Conservation (phyloP, 1,139 yeast species). For the Debaryomyces singareniensis region DNA sequence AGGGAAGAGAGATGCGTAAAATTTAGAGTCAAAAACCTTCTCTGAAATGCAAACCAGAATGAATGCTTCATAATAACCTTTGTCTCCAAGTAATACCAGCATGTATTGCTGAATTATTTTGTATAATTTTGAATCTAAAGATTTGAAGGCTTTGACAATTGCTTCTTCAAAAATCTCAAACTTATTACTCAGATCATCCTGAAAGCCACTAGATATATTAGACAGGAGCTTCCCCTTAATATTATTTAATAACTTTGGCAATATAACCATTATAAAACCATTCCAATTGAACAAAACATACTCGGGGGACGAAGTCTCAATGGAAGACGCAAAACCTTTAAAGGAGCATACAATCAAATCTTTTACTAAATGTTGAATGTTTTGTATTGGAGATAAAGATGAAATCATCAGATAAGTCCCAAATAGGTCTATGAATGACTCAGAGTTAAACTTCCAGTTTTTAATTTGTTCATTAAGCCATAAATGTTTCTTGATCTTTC, state of each 20-base stretch:
- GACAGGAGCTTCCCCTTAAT: too few relatives aligned
- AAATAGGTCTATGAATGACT: slow-evolving; percentile 8
- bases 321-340: slow-evolving; percentile 13
- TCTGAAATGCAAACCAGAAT: slow-evolving; percentile 41
- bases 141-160: slow-evolving; percentile 12
- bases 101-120: slow-evolving; percentile 7
- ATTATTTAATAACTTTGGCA: slow-evolving; percentile 18
- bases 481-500: slow-evolving; percentile 20
- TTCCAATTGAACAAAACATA: slow-evolving; percentile 28
- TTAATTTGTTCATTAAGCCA: slow-evolving; percentile 25
- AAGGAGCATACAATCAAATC: slow-evolving; percentile 18
- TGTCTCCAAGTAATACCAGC: slow-evolving; percentile 17
- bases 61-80: slow-evolving; percentile 50
- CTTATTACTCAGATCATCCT: background rate
- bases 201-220: too few relatives aligned
- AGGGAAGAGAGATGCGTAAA: background rate
- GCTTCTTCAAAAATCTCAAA: background rate
- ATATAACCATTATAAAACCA: slow-evolving; percentile 25
- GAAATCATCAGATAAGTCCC: slow-evolving; percentile 8
- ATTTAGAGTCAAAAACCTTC: slow-evolving; percentile 19
- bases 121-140: slow-evolving; percentile 8
- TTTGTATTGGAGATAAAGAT: slow-evolving; percentile 8
- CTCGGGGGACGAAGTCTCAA: slow-evolving; percentile 12
- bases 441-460: slow-evolving; percentile 17
- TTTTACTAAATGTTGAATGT: slow-evolving; percentile 9